These are phyloP conservation scores for Penicillium malachiteum DNA, from an alignment of 495 filamentous ascomycete genomes.

Conservation along the genomic window DNA sequence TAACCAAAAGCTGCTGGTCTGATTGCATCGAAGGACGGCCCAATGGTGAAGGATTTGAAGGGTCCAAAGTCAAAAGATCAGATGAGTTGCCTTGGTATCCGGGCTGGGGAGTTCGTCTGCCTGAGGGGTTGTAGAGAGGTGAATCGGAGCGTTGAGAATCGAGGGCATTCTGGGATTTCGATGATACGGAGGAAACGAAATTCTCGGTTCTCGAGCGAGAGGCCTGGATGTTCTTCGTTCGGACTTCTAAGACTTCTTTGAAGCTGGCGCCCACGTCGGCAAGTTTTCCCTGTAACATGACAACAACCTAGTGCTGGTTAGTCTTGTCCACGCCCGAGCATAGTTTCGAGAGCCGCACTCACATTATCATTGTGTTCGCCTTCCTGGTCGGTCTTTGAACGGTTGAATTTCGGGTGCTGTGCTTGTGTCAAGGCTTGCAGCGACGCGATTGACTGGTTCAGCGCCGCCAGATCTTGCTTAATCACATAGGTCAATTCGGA, in stretches of 20 bases:
- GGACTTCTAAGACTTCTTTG: slow-evolving; percentile 94
- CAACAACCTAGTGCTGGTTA: slow-evolving; percentile 59
- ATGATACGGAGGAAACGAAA: slow-evolving; percentile 86
- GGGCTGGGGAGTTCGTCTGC: slow-evolving; percentile 60
- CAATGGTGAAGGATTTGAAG: slow-evolving; percentile 57
- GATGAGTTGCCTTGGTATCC: slow-evolving; percentile 52
- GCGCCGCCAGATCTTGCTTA: slow-evolving; percentile 89
- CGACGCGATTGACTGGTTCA: slow-evolving; percentile 82
- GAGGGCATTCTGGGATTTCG: slow-evolving; percentile 68
- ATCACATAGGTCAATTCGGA: slow-evolving; percentile 94
- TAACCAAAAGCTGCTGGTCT: slow-evolving; percentile 86
- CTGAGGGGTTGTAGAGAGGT: slow-evolving; percentile 84
- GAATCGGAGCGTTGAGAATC: slow-evolving; percentile 62
- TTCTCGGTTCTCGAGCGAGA: slow-evolving; percentile 90
- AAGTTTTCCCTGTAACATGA: slow-evolving; percentile 88
- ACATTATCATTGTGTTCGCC: slow-evolving; percentile 97
- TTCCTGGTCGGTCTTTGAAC: slow-evolving; percentile 68
- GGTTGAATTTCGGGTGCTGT: slow-evolving; percentile 65
- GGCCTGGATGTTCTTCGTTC: slow-evolving; percentile 98
- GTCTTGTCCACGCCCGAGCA: slow-evolving; percentile 2
- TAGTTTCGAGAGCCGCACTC: slow-evolving; percentile 12
- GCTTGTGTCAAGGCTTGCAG: slow-evolving; percentile 70
- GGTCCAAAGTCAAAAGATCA: slow-evolving; percentile 85
- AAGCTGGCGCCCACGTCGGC: slow-evolving; percentile 93
- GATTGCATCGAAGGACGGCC: slow-evolving; percentile 55